These are phyloP conservation scores for Picocystis sp. DNA, from an alignment of 163 green algal species.

Conservation along the genomic window DNA sequence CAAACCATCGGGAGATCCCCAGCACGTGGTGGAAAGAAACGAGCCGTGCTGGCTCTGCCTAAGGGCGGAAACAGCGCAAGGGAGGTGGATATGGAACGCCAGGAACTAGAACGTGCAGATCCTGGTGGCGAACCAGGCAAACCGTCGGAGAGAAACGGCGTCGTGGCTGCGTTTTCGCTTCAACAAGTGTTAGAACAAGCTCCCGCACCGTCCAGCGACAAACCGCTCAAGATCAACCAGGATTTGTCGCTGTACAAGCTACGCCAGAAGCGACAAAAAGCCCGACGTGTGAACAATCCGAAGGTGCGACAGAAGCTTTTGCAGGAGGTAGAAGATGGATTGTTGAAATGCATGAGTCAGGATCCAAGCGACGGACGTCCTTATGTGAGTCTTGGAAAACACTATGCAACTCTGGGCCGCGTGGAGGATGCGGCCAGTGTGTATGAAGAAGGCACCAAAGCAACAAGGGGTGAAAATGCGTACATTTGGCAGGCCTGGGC, in stretches of 20 bases:
- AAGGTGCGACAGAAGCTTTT: constrained; percentile 25
- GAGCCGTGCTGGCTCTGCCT: too few species aligned
- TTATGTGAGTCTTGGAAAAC: constrained; percentile 79
- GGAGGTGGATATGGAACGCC: too few species aligned
- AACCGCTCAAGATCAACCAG: constrained; percentile 70
- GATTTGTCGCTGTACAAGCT: constrained; percentile 58
- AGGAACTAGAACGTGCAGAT: too few species aligned
- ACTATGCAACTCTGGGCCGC: constrained; percentile 47
- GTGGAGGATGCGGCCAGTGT: constrained; percentile 59
- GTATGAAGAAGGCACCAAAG: constrained; percentile 65
- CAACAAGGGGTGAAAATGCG: constrained; percentile 35
- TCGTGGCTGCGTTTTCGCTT: too few species aligned
- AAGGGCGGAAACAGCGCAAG: too few species aligned
- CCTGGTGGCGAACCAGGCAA: too few species aligned
- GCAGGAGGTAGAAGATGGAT: constrained; percentile 18
- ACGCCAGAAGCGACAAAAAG: constrained; percentile 29
- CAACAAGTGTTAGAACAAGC: too few species aligned
- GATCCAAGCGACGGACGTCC: constrained; percentile 57
- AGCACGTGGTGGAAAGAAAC: too few species aligned
- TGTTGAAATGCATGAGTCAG: constrained; percentile 36
- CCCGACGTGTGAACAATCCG: constrained; percentile 12
- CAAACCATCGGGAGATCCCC: too few species aligned
- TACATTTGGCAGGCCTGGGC: constrained; percentile 77
- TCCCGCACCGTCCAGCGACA: too few species aligned
- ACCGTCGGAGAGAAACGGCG: too few species aligned